Evolutionary conservation across 140 eudicot species (phyloP).

Genomic region (Artemisia princeps): DNA sequence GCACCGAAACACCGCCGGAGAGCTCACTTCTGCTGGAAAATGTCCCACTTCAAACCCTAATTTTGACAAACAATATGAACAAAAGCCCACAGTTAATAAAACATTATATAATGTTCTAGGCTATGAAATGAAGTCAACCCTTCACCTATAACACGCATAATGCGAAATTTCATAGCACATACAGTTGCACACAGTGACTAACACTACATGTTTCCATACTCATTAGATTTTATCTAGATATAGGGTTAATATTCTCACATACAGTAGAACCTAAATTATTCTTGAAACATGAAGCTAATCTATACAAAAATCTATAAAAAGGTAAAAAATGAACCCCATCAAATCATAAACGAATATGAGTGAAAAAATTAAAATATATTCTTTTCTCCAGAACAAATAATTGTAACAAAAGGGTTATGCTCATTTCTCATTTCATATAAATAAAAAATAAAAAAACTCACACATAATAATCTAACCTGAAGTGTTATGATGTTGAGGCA

Average conservation of each 20-base stretch:
- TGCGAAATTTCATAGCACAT: slow-evolving; percentile 22
- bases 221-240: slow-evolving; percentile 31
- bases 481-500: slow-evolving; percentile 27
- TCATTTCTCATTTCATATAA: too few species aligned
- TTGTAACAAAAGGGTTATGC: slow-evolving; percentile 14
- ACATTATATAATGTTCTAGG: too few species aligned
- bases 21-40: slow-evolving; percentile 76
- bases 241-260: slow-evolving; percentile 7
- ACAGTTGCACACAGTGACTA: slow-evolving; percentile 31
- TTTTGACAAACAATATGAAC: background rate
- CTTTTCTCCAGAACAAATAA: slow-evolving; percentile 17
- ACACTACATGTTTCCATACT: slow-evolving; percentile 33
- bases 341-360: slow-evolving; percentile 18
- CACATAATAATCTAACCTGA: slow-evolving; percentile 44
- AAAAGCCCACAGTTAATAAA: slow-evolving; percentile 1
- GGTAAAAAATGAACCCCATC: slow-evolving; percentile 20
- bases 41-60: slow-evolving; percentile 74
- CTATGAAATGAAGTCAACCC: slow-evolving; percentile 11
- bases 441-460: too few species aligned
- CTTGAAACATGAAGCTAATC: slow-evolving; percentile 38
- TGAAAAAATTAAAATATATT: slow-evolving; percentile 5
- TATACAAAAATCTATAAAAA: slow-evolving; percentile 11
- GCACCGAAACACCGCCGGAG: slow-evolving; percentile 77
- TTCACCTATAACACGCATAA: slow-evolving; percentile 27
- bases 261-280: slow-evolving; percentile 30